Percentiles rank a stretch among this genome's conserved stretches.
These are phyloP conservation scores for Medicago ruthenica DNA, from an alignment of 306 rosid species.

Conservation along the genomic window DNA sequence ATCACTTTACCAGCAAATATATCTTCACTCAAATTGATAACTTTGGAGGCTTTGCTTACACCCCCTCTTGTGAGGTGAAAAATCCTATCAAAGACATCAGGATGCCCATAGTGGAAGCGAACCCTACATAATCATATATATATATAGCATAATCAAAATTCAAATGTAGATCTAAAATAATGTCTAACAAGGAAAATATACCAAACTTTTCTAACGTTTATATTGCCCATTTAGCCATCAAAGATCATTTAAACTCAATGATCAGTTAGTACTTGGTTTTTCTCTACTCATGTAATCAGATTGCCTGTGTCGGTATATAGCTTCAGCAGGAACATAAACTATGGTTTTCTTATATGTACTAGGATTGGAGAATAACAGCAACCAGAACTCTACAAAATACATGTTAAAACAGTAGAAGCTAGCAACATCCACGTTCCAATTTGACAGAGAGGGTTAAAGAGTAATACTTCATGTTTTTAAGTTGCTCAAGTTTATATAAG, in stretches of 20 bases:
- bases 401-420: conserved; percentile 21
- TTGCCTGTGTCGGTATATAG: conserved; percentile 12
- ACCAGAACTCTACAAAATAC: conserved; percentile 13
- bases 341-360: neutral
- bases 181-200: conserved; percentile 13
- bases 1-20: conserved; percentile 86
- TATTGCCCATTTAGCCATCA: neutral
- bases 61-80: conserved; percentile 98
- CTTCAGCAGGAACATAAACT: conserved; percentile 26
- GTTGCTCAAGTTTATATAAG: neutral
- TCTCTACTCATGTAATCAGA: neutral
- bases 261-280: conserved; percentile 25
- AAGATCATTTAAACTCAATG: conserved; percentile 5
- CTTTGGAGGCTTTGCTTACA: conserved; percentile 94
- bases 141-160: conserved; percentile 11
- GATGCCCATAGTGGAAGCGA: conserved; percentile 99
- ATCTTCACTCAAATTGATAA: conserved; percentile 98
- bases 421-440: conserved; percentile 18
- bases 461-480: neutral
- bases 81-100: conserved; percentile 94
- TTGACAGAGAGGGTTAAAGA: neutral
- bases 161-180: conserved; percentile 13
- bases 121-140: conserved; percentile 60
- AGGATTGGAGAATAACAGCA: conserved; percentile 10
- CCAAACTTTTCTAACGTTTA: neutral